Conservation (phyloP, 805 yeast species). For the Candida oleophila region DNA sequence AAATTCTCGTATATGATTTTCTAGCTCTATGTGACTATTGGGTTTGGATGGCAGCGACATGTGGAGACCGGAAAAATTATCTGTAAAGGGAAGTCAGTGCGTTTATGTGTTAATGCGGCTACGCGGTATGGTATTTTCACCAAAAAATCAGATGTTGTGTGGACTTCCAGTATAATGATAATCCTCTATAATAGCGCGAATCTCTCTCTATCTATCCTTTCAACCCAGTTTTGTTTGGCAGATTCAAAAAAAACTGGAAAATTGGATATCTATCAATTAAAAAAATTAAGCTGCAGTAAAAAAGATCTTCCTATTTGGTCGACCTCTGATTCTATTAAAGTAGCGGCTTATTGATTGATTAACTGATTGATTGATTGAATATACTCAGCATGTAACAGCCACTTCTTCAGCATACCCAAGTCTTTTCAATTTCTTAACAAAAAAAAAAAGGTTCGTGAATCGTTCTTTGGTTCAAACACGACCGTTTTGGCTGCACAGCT, state of each 20-base stretch:
- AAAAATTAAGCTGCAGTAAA: not conserved
- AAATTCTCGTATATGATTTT: constrained; percentile 63
- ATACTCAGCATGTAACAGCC: not conserved
- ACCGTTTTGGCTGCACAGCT: no score
- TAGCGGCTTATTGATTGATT: not conserved
- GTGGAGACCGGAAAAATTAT: not conserved
- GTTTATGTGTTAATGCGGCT: not conserved
- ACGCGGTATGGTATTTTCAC: no score
- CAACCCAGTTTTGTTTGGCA: no score
- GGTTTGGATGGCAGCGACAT: constrained; percentile 6
- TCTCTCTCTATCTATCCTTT: no score
- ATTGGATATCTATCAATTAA: not conserved
- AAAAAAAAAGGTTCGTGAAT: no score
- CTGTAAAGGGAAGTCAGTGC: not conserved
- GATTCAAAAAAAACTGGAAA: not conserved
- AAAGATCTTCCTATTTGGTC: not conserved
- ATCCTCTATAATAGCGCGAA: not conserved
- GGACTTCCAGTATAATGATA: no score
- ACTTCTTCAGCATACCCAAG: no score
- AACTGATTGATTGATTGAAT: not conserved
- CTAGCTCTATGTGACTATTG: constrained; percentile 33
- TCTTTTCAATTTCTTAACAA: no score
- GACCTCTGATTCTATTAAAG: not conserved
- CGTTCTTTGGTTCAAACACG: no score
- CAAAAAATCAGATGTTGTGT: no score